Evolutionary conservation across 345 rosid species (phyloP), one percentile per base, ranked within the genome.

Genomic region (Orychophragmus violaceus): DNA sequence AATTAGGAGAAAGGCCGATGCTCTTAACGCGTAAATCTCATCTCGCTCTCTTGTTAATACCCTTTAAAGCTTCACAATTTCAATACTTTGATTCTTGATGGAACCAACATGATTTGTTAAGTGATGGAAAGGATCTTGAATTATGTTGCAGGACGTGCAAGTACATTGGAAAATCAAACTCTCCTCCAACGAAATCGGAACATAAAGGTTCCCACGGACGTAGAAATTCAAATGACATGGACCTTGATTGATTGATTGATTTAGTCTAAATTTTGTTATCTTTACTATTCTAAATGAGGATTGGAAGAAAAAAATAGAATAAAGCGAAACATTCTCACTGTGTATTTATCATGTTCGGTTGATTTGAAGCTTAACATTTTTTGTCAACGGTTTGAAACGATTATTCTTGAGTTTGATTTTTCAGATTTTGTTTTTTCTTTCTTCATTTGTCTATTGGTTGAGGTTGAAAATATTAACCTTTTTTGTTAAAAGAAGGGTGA

Each of bases 1-100:
- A 64, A 84, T 88, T 78, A 84, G 64, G 70, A 80, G 78, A 78
- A 80, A 55, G 75, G 67, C 73, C 12, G 87, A 86, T 57, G 79
- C 82, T 36, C 77, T 86, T 13, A 76, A 79, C 63, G 71, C 70
- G 91, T 86, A 82, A 55, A 16, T 23, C 60, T 69, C 35, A 25
- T 6, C 1, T 14, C 4, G 2, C 8, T 30, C 55, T 37, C 52
- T 19, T 39, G 5, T 14, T 53, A 12, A n/a, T 37, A 50, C 42
- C 1, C 35, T 41, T 24, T 3, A 59, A 8, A 32, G 28, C 71
- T 57, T 44, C 45, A 55, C 25, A 22, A 45, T 36, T 2, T n/a
- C 36, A 10, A 30, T 45, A 30, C 24, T 21, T n/a, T 23, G 23
- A 5, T 29, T 32, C 9, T 29, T 48, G 65, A 58, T 67, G 19